These are phyloP conservation scores for Bodo saltans DNA, from an alignment of 78 protist genomes.

Conservation along the genomic window DNA sequence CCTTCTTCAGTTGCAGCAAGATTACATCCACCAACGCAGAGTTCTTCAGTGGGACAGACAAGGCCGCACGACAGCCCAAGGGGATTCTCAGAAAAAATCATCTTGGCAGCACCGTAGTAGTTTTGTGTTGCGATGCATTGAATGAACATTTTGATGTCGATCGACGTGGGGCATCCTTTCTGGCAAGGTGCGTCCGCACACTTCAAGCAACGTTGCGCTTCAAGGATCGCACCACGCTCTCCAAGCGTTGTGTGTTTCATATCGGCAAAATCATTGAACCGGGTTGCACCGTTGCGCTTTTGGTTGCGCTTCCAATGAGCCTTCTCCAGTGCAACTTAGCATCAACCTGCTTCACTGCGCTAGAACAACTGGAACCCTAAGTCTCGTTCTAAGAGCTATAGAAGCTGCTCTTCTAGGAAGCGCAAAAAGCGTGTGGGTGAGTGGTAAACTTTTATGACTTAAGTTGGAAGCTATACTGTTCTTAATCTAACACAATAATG, in stretches of 20 bases:
- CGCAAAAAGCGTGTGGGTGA: not conserved
- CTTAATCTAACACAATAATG: no score
- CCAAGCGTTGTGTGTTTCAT: constrained; percentile 81
- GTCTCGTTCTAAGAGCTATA: no score
- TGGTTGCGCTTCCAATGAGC: constrained; percentile 57
- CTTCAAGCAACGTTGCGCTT: constrained; percentile 81
- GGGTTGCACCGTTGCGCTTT: not conserved
- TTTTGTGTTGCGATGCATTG: constrained; percentile 67
- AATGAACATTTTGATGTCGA: constrained; percentile 85
- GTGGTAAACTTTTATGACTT: not conserved
- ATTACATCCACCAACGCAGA: constrained; percentile 91
- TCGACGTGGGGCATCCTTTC: constrained; percentile 83
- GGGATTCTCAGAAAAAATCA: constrained; percentile 87
- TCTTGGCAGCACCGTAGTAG: constrained; percentile 87
- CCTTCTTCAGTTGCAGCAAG: constrained; percentile 86
- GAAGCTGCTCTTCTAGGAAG: not conserved
- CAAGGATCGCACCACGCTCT: constrained; percentile 75
- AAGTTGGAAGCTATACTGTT: not conserved
- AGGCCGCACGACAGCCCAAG: constrained; percentile 77
- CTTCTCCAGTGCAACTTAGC: constrained; percentile 19
- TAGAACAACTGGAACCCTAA: no score
- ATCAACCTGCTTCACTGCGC: no score
- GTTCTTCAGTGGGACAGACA: constrained; percentile 78
- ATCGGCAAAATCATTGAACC: constrained; percentile 64
- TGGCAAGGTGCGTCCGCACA: constrained; percentile 93